Conservation (phyloP, 805 yeast genomes). For the Teunomyces lycoperdinae region DNA sequence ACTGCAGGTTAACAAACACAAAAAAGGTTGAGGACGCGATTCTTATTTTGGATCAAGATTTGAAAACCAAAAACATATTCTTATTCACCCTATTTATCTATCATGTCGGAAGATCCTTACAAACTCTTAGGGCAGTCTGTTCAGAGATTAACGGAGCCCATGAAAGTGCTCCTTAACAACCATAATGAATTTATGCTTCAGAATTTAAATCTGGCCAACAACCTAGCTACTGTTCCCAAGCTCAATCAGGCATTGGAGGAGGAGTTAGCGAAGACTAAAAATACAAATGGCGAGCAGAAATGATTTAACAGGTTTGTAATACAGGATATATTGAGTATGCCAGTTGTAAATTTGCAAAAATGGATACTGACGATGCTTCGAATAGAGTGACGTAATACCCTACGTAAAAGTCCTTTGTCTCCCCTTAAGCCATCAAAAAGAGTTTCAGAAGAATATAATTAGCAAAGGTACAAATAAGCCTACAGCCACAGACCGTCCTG, state of each 20-base stretch:
- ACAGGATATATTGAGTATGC: too few species aligned
- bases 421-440: too few species aligned
- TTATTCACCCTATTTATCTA: too few species aligned
- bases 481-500: not conserved
- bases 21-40: too few species aligned
- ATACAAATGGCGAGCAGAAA: not conserved
- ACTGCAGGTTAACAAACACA: too few species aligned
- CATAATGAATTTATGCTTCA: constrained; percentile 32
- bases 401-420: too few species aligned
- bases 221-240: constrained; percentile 17
- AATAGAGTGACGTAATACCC: too few species aligned
- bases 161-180: constrained; percentile 19
- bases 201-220: constrained; percentile 23
- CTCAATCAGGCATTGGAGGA: not conserved
- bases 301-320: too few species aligned
- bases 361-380: too few species aligned
- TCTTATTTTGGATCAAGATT: not conserved
- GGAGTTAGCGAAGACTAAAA: not conserved
- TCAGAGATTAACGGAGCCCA: constrained; percentile 22
- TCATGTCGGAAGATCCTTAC: constrained; percentile 22
- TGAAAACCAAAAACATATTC: not conserved
- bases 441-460: too few species aligned
- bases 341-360: too few species aligned
- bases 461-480: not conserved
- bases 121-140: constrained; percentile 20